Evolutionary conservation across 2,329 filamentous ascomycete genomes (phyloP), one percentile per base, ranked within the genome.

Genomic region (Amauroascus verrucosus): DNA sequence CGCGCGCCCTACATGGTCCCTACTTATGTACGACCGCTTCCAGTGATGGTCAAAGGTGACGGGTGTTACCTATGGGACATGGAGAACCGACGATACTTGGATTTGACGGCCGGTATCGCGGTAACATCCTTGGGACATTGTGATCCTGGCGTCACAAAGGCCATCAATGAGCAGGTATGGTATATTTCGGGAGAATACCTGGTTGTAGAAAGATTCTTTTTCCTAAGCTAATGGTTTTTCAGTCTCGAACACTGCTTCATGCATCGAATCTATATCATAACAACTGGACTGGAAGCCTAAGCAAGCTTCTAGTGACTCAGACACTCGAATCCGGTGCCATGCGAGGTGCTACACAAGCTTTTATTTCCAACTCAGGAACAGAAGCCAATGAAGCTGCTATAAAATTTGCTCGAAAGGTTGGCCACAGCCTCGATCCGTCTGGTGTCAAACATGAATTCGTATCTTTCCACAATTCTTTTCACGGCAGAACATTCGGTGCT

Each of bases 361-460:
- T 98, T 66, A 80, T 98, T 60, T 95, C 88, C 75, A 98, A 98
- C 74, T 96, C 90, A 3, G 93, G 93, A 56, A 88, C 86, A 56
- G 93, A 98, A 73, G 93, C 93, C 66, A 98, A 98, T 70, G 93
- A 98, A 73, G 93, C 91, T 1, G 93, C 91, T 33, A 86, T 98
- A 69, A 98, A 98, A 70, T 97, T 98, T 64, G 86, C 91, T 18
- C 82, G 93, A 62, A 98, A 98, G 72, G 84, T 85, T 20, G 90
- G 89, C 62, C 91, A 91, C 69, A 74, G 81, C 8, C 63, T 83
- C 26, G 84, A 89, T 58, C 81, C 85, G 0, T 81, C 81, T 0
- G 84, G 86, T 46, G 71, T 70, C 18, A 95, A 97, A 74, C 70
- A 81, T 62, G 89, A 96, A 64, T 73, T 98, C 46, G 87, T 97